These are phyloP conservation scores for Trichosporon faecale DNA, from an alignment of 1,284 basidiomycete species.

Conservation along the genomic window DNA sequence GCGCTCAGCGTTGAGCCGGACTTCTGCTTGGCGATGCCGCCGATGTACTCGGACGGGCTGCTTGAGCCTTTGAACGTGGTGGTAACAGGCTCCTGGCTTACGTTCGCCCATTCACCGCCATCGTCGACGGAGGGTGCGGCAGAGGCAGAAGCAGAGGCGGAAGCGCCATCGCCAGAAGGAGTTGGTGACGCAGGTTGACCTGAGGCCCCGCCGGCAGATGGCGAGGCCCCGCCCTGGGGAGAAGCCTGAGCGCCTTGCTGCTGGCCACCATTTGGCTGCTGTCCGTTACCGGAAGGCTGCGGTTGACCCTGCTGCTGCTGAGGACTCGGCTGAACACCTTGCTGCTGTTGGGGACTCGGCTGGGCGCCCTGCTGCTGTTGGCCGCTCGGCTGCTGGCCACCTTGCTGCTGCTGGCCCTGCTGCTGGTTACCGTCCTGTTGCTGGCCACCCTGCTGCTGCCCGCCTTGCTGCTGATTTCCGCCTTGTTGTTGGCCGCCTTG, in stretches of 20 bases:
- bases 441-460: not conserved
- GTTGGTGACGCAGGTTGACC: not conserved
- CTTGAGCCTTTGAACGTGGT: not conserved
- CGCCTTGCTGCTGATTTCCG: not conserved
- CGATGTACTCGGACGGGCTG: constrained; percentile 11
- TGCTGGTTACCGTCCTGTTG: not conserved
- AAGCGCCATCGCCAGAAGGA: not conserved
- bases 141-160: constrained; percentile 11
- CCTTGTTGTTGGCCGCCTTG: not conserved
- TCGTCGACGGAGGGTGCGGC: constrained; percentile 19
- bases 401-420: not conserved
- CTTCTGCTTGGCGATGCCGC: constrained; percentile 10
- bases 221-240: not conserved
- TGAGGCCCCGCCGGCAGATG: not conserved
- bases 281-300: not conserved
- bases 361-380: not conserved
- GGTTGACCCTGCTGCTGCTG: not conserved
- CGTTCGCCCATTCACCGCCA: not conserved
- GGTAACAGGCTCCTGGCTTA: not conserved
- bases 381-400: not conserved
- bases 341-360: not conserved
- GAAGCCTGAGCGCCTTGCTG: not conserved
- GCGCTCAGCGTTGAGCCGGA: constrained; percentile 28
- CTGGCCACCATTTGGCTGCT: constrained; percentile 3
- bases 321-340: not conserved